Percentiles rank a stretch among this genome's conserved stretches.
phyloP scores from a whole-genome alignment of 495 filamentous ascomycete genomes.

The Trichocladium uniseriatum region DNA sequence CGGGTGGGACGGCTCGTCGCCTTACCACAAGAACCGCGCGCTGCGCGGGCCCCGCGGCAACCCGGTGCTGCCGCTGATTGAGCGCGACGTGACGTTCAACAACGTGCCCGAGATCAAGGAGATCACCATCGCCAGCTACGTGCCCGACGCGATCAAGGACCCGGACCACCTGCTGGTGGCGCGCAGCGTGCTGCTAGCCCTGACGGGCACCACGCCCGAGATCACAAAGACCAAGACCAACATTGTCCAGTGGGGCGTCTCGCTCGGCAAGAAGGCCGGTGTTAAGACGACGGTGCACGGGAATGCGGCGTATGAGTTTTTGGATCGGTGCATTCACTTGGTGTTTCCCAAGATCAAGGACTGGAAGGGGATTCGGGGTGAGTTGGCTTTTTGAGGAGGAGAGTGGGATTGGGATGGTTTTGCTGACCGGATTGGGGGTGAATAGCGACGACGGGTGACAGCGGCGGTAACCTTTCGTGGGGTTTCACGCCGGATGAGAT shows the following conservation, averaged over 20 bases:
- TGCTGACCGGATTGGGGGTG: background rate
- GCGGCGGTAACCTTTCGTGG: constrained; percentile 75
- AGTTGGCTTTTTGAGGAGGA: constrained; percentile 10
- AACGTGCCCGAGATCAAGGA: constrained; percentile 76
- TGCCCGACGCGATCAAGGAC: constrained; percentile 52
- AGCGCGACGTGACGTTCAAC: constrained; percentile 68
- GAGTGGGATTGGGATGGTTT: background rate
- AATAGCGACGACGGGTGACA: constrained; percentile 59
- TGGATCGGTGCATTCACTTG: constrained; percentile 74
- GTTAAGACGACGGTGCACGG: constrained; percentile 61
- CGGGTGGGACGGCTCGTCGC: constrained; percentile 78
- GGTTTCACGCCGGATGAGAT: constrained; percentile 65
- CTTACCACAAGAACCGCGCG: constrained; percentile 85
- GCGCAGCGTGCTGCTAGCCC: constrained; percentile 71
- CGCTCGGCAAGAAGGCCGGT: constrained; percentile 50
- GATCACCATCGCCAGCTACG: constrained; percentile 71
- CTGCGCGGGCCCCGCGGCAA: constrained; percentile 70
- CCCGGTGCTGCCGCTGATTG: constrained; percentile 55
- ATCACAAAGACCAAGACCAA: constrained; percentile 59
- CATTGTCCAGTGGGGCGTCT: constrained; percentile 54
- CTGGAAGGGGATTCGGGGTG: constrained; percentile 70
- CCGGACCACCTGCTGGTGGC: constrained; percentile 65
- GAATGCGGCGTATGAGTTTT: constrained; percentile 78
- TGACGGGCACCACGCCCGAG: constrained; percentile 65
- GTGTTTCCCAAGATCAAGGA: constrained; percentile 94